Evolutionary conservation across 768 basidiomycete species (phyloP).

Genomic region (Austroboletus eburneus): DNA sequence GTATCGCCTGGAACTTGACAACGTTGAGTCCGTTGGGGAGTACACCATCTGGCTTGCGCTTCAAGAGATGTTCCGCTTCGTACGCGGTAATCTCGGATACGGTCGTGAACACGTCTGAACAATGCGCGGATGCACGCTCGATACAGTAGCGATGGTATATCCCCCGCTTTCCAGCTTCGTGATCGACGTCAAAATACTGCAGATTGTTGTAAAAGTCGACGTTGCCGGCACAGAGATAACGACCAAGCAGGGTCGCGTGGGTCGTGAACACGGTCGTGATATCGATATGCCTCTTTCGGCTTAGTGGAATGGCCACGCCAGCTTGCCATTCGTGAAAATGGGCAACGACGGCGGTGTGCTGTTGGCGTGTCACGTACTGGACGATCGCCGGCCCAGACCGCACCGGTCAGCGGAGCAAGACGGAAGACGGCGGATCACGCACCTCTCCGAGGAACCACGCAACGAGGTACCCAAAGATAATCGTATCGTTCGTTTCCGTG

Average conservation of each 20-base stretch:
- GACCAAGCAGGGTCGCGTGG: constrained; percentile 95
- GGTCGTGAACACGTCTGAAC: constrained; percentile 97
- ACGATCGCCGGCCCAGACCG: too few relatives aligned
- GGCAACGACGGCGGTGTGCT: constrained; percentile 83
- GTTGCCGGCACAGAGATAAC: constrained; percentile 96
- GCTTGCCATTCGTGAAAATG: constrained; percentile 99
- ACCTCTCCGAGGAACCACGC: constrained; percentile 99
- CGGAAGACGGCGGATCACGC: constrained; percentile 28
- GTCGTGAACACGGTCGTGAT: constrained; percentile 99
- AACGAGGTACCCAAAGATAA: constrained; percentile 95
- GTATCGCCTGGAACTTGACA: constrained; percentile 98
- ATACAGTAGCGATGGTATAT: constrained; percentile 99
- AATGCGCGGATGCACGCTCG: constrained; percentile 91
- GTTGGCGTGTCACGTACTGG: constrained; percentile 79
- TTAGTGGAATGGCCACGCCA: constrained; percentile 90
- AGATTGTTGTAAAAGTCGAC: constrained; percentile 99
- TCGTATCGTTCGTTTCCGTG: constrained; percentile 97
- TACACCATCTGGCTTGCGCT: constrained; percentile 96
- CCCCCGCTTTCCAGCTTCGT: constrained; percentile 97
- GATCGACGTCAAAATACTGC: constrained; percentile 99
- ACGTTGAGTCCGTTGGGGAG: constrained; percentile 98
- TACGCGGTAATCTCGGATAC: constrained; percentile 98
- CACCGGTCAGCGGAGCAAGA: constrained; percentile 6
- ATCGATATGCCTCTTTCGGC: constrained; percentile 95
- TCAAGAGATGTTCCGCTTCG: constrained; percentile 92